Evolutionary conservation across 2,329 filamentous ascomycete genomes (phyloP), one percentile per base, ranked within the genome.

Genomic region (Blumeria graminis): DNA sequence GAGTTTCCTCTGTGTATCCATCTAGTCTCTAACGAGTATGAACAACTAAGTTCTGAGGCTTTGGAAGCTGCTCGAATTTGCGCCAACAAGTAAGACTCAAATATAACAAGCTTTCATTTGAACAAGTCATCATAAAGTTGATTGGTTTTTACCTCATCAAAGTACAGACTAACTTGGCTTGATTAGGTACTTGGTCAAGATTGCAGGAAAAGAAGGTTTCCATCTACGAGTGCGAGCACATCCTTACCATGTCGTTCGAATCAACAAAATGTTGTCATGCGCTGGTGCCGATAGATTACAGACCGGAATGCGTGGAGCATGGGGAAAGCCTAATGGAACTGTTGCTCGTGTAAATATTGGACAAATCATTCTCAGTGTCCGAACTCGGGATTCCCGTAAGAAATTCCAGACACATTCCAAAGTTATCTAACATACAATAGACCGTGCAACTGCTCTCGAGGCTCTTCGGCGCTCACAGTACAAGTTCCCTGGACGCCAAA

Each of bases 191-290:
- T 72, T 84, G 63, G 78, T 82, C 73, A 84, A 84, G 78, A 72
- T 74, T 67, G 72, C 74, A 66, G 81, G 81, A 72, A 84, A 84
- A 77, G 81, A 84, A 69, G 72, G 74, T 69, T 84, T 84, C 78
- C 81, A 84, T 71, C 74, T 84, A 65, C 80, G 81, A 67, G 77
- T 84, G 70, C 81, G 92, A 71, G 89, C 88, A 70, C 92, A 98
- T 81, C 92, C 92, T 65, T 98, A 86, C 87, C 92, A 98, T 81
- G 92, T 98, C 76, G 85, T 98, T 80, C 92, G 92, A 76, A 98
- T 98, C 89, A 98, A 98, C 88, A 98, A 98, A 86, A 98, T 98
- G 92, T 90, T 98, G 87, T 96, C 92, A 71, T 98, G 92, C 75
- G 92, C 92, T 70, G 92, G 92, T 81, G 92, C 92, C 83, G 92